phyloP scores from a whole-genome alignment of 768 basidiomycete species.

The Chiua virens region DNA sequence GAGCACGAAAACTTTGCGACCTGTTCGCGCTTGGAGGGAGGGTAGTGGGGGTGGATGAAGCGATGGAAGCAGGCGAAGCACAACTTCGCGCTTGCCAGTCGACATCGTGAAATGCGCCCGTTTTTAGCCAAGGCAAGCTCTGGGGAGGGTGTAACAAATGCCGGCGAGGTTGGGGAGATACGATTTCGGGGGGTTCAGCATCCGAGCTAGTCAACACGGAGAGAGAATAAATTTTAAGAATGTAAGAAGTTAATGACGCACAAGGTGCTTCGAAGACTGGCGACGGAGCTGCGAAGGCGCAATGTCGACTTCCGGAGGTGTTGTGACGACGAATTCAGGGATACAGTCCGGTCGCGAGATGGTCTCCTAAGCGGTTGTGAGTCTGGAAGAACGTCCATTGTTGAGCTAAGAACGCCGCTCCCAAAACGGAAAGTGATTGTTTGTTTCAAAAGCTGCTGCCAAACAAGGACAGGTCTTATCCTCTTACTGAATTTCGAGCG shows the following conservation, averaged over 20 bases:
- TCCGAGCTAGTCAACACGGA: slow-evolving; percentile 13
- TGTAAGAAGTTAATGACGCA: slow-evolving; percentile 4
- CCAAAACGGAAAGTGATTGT: slow-evolving; percentile 15
- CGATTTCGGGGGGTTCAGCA: slow-evolving; percentile 44
- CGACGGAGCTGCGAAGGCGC: slow-evolving; percentile 16
- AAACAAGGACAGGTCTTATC: no score
- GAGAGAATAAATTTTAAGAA: no score
- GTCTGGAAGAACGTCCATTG: slow-evolving; percentile 19
- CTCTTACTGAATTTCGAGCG: no score
- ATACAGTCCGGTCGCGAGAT: slow-evolving; percentile 11
- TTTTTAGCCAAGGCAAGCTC: slow-evolving; percentile 59
- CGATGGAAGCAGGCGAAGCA: slow-evolving; percentile 43
- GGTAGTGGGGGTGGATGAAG: slow-evolving; percentile 29
- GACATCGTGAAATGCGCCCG: slow-evolving; percentile 44
- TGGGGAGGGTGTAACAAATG: slow-evolving; percentile 62
- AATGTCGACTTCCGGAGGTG: slow-evolving; percentile 6
- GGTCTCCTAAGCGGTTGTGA: background rate
- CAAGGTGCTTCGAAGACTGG: slow-evolving; percentile 15
- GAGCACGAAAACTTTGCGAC: slow-evolving; percentile 42
- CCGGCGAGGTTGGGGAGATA: slow-evolving; percentile 65
- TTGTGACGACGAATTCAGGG: slow-evolving; percentile 13
- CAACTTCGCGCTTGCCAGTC: slow-evolving; percentile 37
- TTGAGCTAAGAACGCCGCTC: background rate
- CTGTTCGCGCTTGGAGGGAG: slow-evolving; percentile 21
- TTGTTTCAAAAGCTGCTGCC: slow-evolving; percentile 16